Conservation (phyloP, 73 alveolate species). For the Uronychia binucleata region DNA sequence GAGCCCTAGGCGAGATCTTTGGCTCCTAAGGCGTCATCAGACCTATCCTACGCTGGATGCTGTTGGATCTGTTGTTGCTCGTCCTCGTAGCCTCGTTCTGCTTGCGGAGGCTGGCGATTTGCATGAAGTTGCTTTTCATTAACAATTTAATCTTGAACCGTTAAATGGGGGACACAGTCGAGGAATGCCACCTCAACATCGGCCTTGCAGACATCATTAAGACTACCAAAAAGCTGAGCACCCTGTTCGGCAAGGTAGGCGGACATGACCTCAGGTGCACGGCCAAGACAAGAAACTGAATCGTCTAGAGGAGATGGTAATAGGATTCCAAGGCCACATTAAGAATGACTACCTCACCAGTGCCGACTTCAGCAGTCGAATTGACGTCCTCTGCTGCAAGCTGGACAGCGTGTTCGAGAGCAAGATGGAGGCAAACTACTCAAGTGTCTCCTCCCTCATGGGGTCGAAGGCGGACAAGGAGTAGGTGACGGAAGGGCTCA, state of each 20-base stretch:
- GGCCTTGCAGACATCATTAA: neutral
- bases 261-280: neutral
- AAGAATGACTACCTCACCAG: neutral
- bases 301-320: neutral
- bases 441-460: neutral
- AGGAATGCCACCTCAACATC: neutral
- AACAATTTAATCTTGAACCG: neutral
- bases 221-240: neutral
- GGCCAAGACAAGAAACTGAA: neutral
- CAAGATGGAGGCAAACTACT: neutral
- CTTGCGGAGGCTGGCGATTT: neutral
- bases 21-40: neutral
- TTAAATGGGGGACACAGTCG: neutral
- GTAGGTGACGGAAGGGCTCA: neutral
- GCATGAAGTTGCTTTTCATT: neutral
- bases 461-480: neutral
- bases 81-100: neutral
- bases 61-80: neutral
- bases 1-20: neutral
- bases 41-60: neutral
- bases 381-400: neutral
- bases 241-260: neutral
- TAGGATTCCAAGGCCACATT: neutral
- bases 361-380: neutral
- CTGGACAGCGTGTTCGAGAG: neutral